These are phyloP conservation scores for Cutaneotrichosporon sp. DNA, from an alignment of 1,284 basidiomycete genomes.

Conservation along the genomic window DNA sequence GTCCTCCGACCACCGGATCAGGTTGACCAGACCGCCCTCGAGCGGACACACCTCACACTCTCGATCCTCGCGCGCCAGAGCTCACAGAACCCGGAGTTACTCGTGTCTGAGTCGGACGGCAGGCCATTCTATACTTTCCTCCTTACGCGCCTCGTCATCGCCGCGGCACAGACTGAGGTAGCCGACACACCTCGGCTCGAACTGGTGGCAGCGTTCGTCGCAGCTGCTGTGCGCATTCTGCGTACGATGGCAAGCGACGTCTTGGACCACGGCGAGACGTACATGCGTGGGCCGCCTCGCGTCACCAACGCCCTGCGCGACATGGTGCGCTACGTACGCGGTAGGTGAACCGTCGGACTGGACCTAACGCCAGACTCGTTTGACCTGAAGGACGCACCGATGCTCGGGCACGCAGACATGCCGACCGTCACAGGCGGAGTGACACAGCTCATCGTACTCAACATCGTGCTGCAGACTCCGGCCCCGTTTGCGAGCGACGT, in stretches of 20 bases:
- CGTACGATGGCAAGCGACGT: conserved; percentile 28
- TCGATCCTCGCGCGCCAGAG: conserved; percentile 36
- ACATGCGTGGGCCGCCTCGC: conserved; percentile 30
- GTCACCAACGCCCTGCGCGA: conserved; percentile 26
- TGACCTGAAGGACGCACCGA: conserved; percentile 7
- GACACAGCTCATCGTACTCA: conserved; percentile 25
- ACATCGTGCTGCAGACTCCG: conserved; percentile 22
- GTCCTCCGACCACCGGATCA: conserved; percentile 31
- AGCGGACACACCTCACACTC: conserved; percentile 37
- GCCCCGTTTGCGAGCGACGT: conserved; percentile 21
- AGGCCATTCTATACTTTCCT: conserved; percentile 47
- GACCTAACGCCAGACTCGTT: conserved; percentile 14
- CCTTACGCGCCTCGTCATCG: conserved; percentile 40
- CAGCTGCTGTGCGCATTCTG: conserved; percentile 27
- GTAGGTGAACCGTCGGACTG: conserved; percentile 21
- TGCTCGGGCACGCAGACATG: conserved; percentile 26
- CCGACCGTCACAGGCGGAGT: conserved; percentile 10
- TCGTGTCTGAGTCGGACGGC: conserved; percentile 15
- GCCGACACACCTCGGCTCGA: conserved; percentile 2
- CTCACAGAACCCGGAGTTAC: conserved; percentile 30
- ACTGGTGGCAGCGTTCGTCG: conserved; percentile 22
- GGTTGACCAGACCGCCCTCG: conserved; percentile 14
- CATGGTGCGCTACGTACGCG: conserved; percentile 30
- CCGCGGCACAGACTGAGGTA: conserved; percentile 27
- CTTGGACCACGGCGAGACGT: conserved; percentile 24